Evolutionary conservation across 2,329 filamentous ascomycete species (phyloP).

Genomic region (Aspergillus tanneri): DNA sequence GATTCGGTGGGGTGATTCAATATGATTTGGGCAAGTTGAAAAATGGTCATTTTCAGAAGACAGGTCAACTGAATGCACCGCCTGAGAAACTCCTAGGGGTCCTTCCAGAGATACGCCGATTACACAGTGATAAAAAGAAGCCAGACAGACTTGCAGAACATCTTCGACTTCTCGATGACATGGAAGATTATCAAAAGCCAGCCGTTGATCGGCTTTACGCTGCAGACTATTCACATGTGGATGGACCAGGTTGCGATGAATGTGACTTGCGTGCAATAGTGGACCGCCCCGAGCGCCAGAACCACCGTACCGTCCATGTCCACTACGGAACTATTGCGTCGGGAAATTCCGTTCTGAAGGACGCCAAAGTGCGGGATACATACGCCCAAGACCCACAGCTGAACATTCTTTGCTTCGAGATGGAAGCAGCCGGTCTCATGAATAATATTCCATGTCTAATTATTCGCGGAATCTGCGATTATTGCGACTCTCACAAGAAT

Average conservation of each 20-base stretch:
- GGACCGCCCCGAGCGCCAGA: background rate
- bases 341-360: conserved; percentile 1
- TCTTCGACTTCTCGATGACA: background rate
- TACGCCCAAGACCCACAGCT: background rate
- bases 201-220: background rate
- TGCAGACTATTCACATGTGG: background rate
- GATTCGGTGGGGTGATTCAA: conserved; percentile 5
- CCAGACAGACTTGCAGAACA: conserved; percentile 2
- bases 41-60: background rate
- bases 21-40: conserved; percentile 5
- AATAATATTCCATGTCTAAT: conserved; percentile 4
- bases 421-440: conserved; percentile 8
- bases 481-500: conserved; percentile 8
- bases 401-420: conserved; percentile 7
- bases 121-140: background rate
- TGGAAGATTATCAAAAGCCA: background rate
- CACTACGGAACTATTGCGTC: conserved; percentile 9
- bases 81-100: background rate
- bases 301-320: background rate
- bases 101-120: background rate
- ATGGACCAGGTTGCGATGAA: background rate
- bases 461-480: conserved; percentile 8
- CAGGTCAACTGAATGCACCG: background rate
- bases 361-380: background rate
- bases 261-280: background rate